These are phyloP conservation scores for Fomitopsis schrenkii DNA, from an alignment of 1,284 basidiomycete genomes.

Conservation along the genomic window DNA sequence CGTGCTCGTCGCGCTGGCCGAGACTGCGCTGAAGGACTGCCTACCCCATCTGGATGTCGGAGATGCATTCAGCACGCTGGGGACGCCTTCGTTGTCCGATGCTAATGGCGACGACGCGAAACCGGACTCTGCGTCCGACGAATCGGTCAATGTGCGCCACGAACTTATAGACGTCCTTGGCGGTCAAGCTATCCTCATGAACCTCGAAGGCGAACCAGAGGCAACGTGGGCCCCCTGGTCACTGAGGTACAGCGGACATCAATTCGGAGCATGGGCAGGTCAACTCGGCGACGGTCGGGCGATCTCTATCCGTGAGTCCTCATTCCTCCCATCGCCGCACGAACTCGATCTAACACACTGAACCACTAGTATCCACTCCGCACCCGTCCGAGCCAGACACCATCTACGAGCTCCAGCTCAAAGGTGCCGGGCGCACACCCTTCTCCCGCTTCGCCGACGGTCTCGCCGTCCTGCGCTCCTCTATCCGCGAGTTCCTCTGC, in stretches of 20 bases:
- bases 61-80: slow-evolving; percentile 67
- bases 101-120: slow-evolving; percentile 14
- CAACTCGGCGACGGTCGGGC: slow-evolving; percentile 96
- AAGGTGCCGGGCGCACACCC: slow-evolving; percentile 91
- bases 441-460: slow-evolving; percentile 92
- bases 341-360: not conserved
- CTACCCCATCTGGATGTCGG: slow-evolving; percentile 87
- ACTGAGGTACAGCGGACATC: slow-evolving; percentile 85
- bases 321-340: not conserved
- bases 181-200: slow-evolving; percentile 73
- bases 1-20: slow-evolving; percentile 68
- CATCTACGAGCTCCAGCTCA: slow-evolving; percentile 86
- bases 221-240: slow-evolving; percentile 82
- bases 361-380: slow-evolving; percentile 64
- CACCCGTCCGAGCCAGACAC: slow-evolving; percentile 55
- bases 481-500: slow-evolving; percentile 88
- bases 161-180: slow-evolving; percentile 80
- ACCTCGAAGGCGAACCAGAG: slow-evolving; percentile 32
- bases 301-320: slow-evolving; percentile 70
- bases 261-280: slow-evolving; percentile 94
- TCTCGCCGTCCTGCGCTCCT: slow-evolving; percentile 87
- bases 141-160: slow-evolving; percentile 46
- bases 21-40: slow-evolving; percentile 66
- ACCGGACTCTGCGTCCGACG: slow-evolving; percentile 28
- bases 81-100: slow-evolving; percentile 44